Conservation (phyloP, 176 grass and related monocot species). For the Typha latifolia region DNA sequence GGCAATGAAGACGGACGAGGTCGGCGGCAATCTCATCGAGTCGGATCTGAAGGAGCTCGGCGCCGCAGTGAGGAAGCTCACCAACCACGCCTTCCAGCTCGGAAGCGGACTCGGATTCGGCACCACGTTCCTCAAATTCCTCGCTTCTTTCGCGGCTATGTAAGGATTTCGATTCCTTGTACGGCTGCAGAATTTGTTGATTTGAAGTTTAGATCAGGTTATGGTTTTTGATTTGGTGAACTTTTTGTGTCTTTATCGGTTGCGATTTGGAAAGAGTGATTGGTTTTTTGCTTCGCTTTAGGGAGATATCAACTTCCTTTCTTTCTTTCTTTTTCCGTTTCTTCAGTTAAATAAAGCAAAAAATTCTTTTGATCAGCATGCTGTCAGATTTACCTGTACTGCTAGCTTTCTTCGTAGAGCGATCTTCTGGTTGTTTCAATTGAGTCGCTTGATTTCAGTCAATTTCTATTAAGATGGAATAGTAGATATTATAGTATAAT, state of each 20-base stretch:
- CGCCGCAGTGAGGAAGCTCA: conserved; percentile 54
- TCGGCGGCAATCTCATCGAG: conserved; percentile 42
- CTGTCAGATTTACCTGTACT: no score
- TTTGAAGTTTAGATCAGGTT: not conserved
- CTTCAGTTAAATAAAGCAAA: no score
- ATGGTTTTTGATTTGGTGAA: not conserved
- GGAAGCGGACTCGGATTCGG: conserved; percentile 48
- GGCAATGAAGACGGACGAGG: conserved; percentile 47
- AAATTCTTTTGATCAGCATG: no score
- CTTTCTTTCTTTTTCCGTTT: no score
- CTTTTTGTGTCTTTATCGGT: not conserved
- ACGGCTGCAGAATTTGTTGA: not conserved
- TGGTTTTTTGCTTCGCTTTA: not conserved
- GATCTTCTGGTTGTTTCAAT: no score
- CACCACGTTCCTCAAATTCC: conserved; percentile 58
- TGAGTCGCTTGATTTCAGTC: no score
- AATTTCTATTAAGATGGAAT: no score
- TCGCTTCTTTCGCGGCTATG: conserved; percentile 74
- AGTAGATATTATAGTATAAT: no score
- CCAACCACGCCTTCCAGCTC: conserved; percentile 61
- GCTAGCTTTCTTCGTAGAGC: no score
- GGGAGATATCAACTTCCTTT: no score
- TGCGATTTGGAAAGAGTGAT: not conserved
- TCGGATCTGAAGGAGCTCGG: conserved; percentile 68
- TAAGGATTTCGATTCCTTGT: conserved; percentile 4